These are phyloP conservation scores for Sisymbrium altissimum DNA, from an alignment of 345 rosid species.

Conservation along the genomic window DNA sequence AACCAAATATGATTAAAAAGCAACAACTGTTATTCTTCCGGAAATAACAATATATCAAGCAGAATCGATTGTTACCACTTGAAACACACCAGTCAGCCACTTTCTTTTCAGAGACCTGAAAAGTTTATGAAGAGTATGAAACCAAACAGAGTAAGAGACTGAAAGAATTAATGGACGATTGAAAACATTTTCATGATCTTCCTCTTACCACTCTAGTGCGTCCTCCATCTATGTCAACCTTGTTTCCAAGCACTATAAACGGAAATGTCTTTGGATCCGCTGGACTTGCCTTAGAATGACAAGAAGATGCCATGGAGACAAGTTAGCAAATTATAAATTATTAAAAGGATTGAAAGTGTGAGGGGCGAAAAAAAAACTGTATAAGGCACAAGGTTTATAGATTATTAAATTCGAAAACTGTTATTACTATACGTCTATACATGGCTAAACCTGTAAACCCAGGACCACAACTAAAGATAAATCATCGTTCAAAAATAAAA, in stretches of 20 bases:
- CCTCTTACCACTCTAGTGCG: constrained; percentile 89
- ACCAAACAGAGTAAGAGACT: background rate
- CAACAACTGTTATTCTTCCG: too few relatives aligned
- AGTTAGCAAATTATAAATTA: background rate
- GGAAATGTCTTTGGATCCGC: constrained; percentile 75
- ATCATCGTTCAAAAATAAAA: too few relatives aligned
- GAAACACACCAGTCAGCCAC: constrained; percentile 80
- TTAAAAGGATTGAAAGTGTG: background rate
- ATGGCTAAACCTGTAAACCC: too few relatives aligned
- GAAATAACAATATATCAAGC: too few relatives aligned
- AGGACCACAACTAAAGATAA: too few relatives aligned
- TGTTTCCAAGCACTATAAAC: constrained; percentile 91
- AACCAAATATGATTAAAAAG: too few relatives aligned
- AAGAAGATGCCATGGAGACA: background rate
- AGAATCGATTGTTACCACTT: constrained; percentile 36
- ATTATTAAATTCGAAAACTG: too few relatives aligned
- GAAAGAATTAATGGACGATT: background rate
- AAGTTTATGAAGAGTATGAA: background rate
- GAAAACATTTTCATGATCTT: background rate
- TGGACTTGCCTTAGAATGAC: constrained; percentile 66
- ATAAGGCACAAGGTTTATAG: too few relatives aligned
- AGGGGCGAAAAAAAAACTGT: too few relatives aligned
- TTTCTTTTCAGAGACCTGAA: constrained; percentile 69
- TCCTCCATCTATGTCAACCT: constrained; percentile 98
- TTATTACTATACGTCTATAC: too few relatives aligned